phyloP scores from a whole-genome alignment of 352 stramenopile species.

The Hyaloperonospora arabidopsidis region DNA sequence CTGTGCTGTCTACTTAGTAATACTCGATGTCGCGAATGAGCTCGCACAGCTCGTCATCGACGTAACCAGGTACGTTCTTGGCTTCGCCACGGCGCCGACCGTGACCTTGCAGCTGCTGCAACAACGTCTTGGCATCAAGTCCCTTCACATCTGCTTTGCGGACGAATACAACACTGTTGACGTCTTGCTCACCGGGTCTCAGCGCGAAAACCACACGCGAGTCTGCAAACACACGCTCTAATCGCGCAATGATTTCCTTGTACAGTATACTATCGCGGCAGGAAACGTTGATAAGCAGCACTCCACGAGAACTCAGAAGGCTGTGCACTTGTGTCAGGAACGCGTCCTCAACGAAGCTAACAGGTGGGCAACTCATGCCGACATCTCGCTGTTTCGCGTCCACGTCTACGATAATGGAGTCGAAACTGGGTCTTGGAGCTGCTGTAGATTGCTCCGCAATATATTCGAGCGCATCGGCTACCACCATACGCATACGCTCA shows the following conservation, averaged over 20 bases:
- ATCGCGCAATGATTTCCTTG: conserved; percentile 40
- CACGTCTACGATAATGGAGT: conserved; percentile 72
- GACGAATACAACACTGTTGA: conserved; percentile 60
- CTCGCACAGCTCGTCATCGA: conserved; percentile 43
- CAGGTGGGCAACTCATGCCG: conserved; percentile 60
- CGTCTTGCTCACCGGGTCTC: conserved; percentile 43
- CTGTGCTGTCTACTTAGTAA: conserved; percentile 26
- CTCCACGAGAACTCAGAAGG: conserved; percentile 29
- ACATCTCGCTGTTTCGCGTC: conserved; percentile 64
- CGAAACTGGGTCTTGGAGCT: conserved; percentile 20
- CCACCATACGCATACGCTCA: conserved; percentile 32
- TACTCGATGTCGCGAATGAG: conserved; percentile 48
- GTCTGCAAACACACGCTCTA: conserved; percentile 30
- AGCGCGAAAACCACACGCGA: conserved; percentile 25
- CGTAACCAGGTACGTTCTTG: conserved; percentile 24
- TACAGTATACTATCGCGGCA: conserved; percentile 37
- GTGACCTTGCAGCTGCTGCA: conserved; percentile 33
- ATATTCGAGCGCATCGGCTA: conserved; percentile 45
- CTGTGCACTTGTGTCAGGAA: conserved; percentile 37
- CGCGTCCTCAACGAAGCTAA: conserved; percentile 44
- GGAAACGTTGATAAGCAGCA: conserved; percentile 65
- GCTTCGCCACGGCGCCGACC: conserved; percentile 29
- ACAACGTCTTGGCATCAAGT: conserved; percentile 20
- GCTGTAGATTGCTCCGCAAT: conserved; percentile 25
- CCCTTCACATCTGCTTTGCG: conserved; percentile 30